Base-by-base conservation (phyloP, 345 rosid genomes). In the Clausena lansium region DNA sequence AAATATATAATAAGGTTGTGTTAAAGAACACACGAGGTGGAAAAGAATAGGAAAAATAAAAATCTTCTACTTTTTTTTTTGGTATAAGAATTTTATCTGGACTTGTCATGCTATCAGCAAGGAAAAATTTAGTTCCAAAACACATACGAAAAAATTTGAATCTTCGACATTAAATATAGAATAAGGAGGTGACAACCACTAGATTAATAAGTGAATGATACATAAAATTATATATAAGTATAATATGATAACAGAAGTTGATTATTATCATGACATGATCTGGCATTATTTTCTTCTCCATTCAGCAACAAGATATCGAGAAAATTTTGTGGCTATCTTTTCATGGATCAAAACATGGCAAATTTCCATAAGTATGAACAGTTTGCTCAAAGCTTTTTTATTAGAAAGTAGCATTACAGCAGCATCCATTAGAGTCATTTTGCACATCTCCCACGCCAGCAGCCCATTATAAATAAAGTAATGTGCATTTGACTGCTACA, bases 341-440 rank as follows among this genome's bases (percentile, higher is more conserved):
- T 70, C 61, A 70, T 22, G 47, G 67, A 10, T 50, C 15, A 69
- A 69, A 3, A 15, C 10, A 20, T 41, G 50, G 76, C 54, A 41
- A 67, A 67, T 57, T 36, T 30, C 54, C 39, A 17, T 73, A 32
- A 54, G 39, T 59, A 2, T 28, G 55, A 73, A 58, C 28, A 50
- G 39, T 41, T 41, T 41, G 50, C 15, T 70, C 38, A 7, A 20
- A 70, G n/a, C 65, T 68, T 24, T 5, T 70, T 69, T 28, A n/a
- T 41, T 41, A 62, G 68, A 25, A 61, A 80, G 77, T 65, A 75
- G 65, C 64, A 69, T 83, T 75, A 60, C 80, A 60, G 76, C 73
- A 71, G 7, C 52, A 66, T 38, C 86, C 86, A 83, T 67, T 75
- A 80, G 50, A 32, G 79, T 75, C 81, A 33, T 67, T n/a, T 11